Conservation (phyloP, 805 yeast genomes). For the Lipomyces kockii region DNA sequence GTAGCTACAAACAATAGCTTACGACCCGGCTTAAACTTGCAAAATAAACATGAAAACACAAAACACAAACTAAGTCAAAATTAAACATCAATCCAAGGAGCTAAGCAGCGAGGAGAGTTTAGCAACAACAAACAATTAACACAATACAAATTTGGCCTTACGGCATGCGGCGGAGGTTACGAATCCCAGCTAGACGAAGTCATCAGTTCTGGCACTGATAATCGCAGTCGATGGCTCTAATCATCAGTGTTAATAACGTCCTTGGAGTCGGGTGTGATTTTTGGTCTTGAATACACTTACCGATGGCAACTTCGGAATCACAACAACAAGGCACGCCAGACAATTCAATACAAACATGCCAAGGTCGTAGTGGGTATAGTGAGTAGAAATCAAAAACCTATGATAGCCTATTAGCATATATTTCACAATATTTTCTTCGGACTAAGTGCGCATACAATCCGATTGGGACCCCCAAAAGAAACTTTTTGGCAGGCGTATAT, state of each 20-base stretch:
- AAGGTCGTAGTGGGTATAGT: slow-evolving; percentile 84
- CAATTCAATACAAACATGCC: slow-evolving; percentile 79
- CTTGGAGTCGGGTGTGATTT: not conserved
- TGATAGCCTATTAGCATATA: not conserved
- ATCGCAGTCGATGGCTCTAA: slow-evolving; percentile 37
- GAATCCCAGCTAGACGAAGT: not conserved
- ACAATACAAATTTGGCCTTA: not conserved
- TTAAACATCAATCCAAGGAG: not conserved
- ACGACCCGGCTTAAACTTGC: not conserved
- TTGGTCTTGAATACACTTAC: slow-evolving; percentile 17
- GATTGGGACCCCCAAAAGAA: slow-evolving; percentile 90
- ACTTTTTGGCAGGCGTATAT: slow-evolving; percentile 95
- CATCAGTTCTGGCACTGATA: slow-evolving; percentile 32
- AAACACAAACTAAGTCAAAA: slow-evolving; percentile 5
- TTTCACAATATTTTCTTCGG: not conserved
- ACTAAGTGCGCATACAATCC: slow-evolving; percentile 50
- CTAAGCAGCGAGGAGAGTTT: not conserved
- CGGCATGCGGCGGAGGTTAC: not conserved
- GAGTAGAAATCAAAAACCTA: slow-evolving; percentile 78
- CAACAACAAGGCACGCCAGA: slow-evolving; percentile 80
- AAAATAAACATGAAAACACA: slow-evolving; percentile 3
- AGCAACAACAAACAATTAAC: not conserved
- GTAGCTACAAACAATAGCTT: not conserved
- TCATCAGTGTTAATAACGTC: not conserved
- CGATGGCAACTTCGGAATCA: slow-evolving; percentile 84